A percentile compares a stretch with the other conserved stretches of the same genome.
Evolutionary conservation across 768 basidiomycete species (phyloP).

Genomic region (Leccinum olivaceopallidum): DNA sequence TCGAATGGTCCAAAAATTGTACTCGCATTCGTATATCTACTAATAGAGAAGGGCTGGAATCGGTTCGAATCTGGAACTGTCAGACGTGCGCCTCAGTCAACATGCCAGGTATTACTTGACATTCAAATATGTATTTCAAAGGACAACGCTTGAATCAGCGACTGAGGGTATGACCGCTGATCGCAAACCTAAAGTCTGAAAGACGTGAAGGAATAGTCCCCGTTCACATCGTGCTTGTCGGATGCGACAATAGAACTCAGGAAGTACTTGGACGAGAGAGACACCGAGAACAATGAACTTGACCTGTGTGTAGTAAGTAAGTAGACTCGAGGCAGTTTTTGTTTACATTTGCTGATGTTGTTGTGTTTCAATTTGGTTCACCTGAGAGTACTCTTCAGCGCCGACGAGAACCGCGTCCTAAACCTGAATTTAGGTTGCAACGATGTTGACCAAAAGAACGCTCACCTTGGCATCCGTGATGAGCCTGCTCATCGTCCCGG

Average conservation of each 20-base stretch:
- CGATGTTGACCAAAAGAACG: slow-evolving; percentile 7
- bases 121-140: no score
- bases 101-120: no score
- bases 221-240: neutral
- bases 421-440: neutral
- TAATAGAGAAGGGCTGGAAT: neutral
- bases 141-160: no score
- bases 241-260: neutral
- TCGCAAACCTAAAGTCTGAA: neutral
- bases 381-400: no score
- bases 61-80: no score
- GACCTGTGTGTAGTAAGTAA: neutral
- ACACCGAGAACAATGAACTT: neutral
- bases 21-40: neutral
- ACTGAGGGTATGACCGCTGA: no score
- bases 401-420: neutral
- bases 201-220: neutral
- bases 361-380: neutral
- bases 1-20: no score
- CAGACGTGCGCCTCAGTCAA: no score
- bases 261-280: neutral
- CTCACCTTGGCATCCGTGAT: slow-evolving; percentile 6
- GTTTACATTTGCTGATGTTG: neutral
- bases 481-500: slow-evolving; percentile 13
- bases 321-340: neutral